Evolutionary conservation across 305 asterid genomes (phyloP).

Genomic region (Fraxinus sp.): DNA sequence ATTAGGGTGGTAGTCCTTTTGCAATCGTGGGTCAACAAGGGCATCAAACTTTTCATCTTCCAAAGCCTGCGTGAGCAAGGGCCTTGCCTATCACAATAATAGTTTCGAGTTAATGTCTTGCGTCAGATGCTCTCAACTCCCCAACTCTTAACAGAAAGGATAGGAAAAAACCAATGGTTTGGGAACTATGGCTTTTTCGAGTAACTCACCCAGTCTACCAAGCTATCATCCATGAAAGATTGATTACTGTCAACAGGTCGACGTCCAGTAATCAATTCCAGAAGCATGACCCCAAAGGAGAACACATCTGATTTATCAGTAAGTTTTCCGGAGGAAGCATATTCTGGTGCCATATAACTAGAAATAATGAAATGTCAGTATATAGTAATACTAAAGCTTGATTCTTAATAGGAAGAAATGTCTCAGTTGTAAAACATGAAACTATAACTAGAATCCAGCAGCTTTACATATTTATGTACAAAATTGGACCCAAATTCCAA

Average conservation of each 20-base stretch:
- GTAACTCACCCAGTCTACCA: conserved; percentile 75
- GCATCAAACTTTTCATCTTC: conserved; percentile 64
- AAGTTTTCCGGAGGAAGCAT: conserved; percentile 77
- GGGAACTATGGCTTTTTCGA: neutral
- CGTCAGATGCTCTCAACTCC: neutral
- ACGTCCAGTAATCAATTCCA: conserved; percentile 76
- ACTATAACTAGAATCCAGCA: neutral
- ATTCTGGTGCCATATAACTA: conserved; percentile 81
- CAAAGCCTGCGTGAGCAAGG: conserved; percentile 61
- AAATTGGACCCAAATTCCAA: neutral
- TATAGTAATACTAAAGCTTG: neutral
- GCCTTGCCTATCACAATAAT: conserved; percentile 62
- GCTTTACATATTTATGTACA: neutral
- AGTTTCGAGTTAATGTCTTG: neutral
- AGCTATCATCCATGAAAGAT: conserved; percentile 64
- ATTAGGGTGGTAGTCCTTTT: conserved; percentile 39
- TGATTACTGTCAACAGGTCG: conserved; percentile 59
- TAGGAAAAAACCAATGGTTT: neutral
- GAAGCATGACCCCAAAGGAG: conserved; percentile 79
- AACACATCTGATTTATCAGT: conserved; percentile 74
- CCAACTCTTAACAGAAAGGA: neutral
- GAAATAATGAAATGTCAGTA: neutral
- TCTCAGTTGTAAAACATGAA: neutral
- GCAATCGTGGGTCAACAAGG: conserved; percentile 51
- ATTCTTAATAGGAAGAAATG: neutral